Evolutionary conservation across 441 rosid genomes (phyloP).

Genomic region (Heliophila coronopifolia): DNA sequence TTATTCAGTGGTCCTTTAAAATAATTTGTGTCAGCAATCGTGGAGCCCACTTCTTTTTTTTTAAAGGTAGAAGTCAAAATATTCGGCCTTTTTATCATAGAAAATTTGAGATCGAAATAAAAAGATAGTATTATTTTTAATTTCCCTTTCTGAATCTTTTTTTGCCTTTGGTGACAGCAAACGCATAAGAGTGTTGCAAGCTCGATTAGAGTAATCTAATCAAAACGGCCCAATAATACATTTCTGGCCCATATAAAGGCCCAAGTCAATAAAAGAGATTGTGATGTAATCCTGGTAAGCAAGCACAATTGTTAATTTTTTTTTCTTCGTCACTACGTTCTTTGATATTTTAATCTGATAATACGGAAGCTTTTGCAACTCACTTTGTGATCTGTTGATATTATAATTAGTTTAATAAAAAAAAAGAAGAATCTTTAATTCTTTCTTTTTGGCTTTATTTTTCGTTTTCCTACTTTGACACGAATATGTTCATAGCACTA

Average conservation of each 20-base stretch:
- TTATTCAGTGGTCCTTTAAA: not conserved
- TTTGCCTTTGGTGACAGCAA: too few relatives aligned
- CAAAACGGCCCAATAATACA: not conserved
- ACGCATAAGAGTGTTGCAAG: too few relatives aligned
- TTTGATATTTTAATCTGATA: constrained; percentile 20
- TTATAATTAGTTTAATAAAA: not conserved
- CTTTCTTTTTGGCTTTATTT: not conserved
- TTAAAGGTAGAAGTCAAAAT: not conserved
- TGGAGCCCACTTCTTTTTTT: not conserved
- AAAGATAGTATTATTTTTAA: too few relatives aligned
- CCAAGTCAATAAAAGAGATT: not conserved
- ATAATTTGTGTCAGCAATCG: constrained; percentile 7
- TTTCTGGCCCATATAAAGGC: not conserved
- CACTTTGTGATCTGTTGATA: constrained; percentile 27
- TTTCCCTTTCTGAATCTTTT: too few relatives aligned
- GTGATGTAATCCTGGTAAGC: not conserved
- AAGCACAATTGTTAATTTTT: not conserved
- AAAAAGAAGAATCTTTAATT: constrained; percentile 5
- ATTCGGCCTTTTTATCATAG: constrained; percentile 11
- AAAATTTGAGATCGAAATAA: too few relatives aligned
- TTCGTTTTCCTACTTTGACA: not conserved
- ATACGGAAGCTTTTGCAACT: constrained; percentile 24
- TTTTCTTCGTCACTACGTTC: not conserved
- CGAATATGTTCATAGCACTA: not conserved
- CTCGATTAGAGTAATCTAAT: too few relatives aligned